These are phyloP conservation scores for Holtermanniella nyarrowii DNA, from an alignment of 768 basidiomycete genomes.

Conservation along the genomic window DNA sequence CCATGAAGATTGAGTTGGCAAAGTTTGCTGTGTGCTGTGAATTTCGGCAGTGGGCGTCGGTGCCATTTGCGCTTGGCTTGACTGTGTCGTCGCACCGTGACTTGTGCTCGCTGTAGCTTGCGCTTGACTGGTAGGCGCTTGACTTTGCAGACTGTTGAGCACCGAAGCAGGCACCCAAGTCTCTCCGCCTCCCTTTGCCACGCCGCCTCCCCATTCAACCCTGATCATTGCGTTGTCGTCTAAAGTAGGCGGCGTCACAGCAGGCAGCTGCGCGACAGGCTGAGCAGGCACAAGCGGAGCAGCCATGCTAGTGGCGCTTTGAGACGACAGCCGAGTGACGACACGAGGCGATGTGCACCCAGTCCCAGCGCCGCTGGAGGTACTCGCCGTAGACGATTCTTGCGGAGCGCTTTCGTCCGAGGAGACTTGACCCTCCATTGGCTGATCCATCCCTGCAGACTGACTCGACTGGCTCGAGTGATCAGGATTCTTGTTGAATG, in stretches of 20 bases:
- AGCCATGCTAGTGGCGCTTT: too few relatives aligned
- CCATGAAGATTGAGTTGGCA: too few relatives aligned
- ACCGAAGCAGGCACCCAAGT: not conserved
- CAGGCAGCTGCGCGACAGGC: not conserved
- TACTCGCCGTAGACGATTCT: not conserved
- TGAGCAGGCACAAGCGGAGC: not conserved
- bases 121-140: not conserved
- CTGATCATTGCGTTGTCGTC: not conserved
- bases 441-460: not conserved
- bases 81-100: too few relatives aligned
- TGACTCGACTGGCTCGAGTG: not conserved
- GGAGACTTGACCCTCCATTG: not conserved
- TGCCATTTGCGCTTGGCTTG: too few relatives aligned
- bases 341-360: too few relatives aligned
- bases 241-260: not conserved
- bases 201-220: not conserved
- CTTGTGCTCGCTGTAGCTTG: not conserved
- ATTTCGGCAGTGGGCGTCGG: not conserved
- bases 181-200: not conserved
- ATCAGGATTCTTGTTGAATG: not conserved
- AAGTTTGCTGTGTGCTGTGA: not conserved
- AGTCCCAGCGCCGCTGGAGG: too few relatives aligned
- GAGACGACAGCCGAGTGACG: too few relatives aligned
- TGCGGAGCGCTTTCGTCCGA: too few relatives aligned
- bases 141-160: not conserved